These are phyloP conservation scores for Kernera saxatilis DNA, from an alignment of 345 rosid genomes.

Conservation along the genomic window DNA sequence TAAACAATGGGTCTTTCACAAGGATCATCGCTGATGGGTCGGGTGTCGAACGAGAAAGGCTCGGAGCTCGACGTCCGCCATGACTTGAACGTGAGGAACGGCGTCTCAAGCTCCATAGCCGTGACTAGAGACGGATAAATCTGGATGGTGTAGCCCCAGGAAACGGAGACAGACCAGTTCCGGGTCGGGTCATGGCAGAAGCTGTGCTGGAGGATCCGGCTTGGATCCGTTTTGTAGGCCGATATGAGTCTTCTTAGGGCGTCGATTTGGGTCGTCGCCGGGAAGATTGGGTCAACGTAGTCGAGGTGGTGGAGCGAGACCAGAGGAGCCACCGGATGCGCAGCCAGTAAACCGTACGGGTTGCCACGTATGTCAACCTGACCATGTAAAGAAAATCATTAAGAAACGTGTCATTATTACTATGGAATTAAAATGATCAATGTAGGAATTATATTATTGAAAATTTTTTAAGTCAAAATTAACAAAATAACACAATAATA, in stretches of 20 bases:
- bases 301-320: constrained; percentile 86
- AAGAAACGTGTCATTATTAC: not conserved
- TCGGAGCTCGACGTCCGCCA: constrained; percentile 63
- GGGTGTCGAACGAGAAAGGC: constrained; percentile 74
- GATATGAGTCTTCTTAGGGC: constrained; percentile 46
- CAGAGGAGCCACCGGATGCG: constrained; percentile 82
- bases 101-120: constrained; percentile 58
- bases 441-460: too few species aligned
- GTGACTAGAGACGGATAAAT: constrained; percentile 50
- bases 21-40: constrained; percentile 42
- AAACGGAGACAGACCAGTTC: constrained; percentile 68
- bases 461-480: too few species aligned
- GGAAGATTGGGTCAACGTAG: constrained; percentile 60
- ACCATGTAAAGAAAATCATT: not conserved
- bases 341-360: constrained; percentile 73
- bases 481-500: too few species aligned
- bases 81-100: constrained; percentile 54
- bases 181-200: constrained; percentile 60
- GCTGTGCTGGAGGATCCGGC: constrained; percentile 66
- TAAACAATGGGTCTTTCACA: constrained; percentile 60
- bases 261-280: constrained; percentile 36
- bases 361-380: constrained; percentile 76
- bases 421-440: not conserved
- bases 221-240: constrained; percentile 54
- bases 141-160: constrained; percentile 87